Evolutionary conservation across 2,329 filamentous ascomycete species (phyloP).

Genomic region (Xylaria multiplex): DNA sequence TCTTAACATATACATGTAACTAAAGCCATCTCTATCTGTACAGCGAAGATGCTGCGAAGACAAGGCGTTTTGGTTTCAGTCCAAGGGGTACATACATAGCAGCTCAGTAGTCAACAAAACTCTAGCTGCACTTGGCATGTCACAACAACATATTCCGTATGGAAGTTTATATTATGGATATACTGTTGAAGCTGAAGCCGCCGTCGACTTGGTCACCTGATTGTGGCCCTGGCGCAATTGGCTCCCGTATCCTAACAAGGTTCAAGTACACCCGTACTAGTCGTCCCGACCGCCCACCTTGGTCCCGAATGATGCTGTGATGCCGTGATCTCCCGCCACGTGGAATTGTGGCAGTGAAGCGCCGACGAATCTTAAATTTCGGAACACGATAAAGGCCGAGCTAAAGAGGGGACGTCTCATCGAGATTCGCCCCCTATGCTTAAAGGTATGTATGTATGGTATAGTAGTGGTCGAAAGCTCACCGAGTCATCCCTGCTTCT

Average conservation of each 20-base stretch:
- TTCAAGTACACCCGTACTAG: background rate
- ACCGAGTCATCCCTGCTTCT: constrained; percentile 11
- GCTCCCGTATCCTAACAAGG: too few species aligned
- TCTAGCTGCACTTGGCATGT: background rate
- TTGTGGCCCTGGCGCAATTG: too few species aligned
- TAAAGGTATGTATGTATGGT: background rate
- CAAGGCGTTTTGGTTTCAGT: too few species aligned
- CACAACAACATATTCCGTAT: background rate
- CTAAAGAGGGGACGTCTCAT: background rate
- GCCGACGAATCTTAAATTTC: background rate
- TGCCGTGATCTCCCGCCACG: background rate
- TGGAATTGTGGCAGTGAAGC: background rate
- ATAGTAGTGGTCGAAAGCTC: too few species aligned
- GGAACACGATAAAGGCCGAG: background rate
- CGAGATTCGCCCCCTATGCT: background rate
- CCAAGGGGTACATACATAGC: too few species aligned
- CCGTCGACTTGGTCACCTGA: too few species aligned
- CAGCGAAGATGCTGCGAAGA: too few species aligned
- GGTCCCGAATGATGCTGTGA: background rate
- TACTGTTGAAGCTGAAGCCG: background rate
- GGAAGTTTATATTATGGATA: background rate
- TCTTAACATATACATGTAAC: too few species aligned
- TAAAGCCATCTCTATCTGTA: too few species aligned
- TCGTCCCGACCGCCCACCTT: background rate
- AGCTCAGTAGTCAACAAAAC: too few species aligned